Base-by-base conservation (phyloP, 2,329 filamentous ascomycete genomes). In the Mycogone perniciosa region DNA sequence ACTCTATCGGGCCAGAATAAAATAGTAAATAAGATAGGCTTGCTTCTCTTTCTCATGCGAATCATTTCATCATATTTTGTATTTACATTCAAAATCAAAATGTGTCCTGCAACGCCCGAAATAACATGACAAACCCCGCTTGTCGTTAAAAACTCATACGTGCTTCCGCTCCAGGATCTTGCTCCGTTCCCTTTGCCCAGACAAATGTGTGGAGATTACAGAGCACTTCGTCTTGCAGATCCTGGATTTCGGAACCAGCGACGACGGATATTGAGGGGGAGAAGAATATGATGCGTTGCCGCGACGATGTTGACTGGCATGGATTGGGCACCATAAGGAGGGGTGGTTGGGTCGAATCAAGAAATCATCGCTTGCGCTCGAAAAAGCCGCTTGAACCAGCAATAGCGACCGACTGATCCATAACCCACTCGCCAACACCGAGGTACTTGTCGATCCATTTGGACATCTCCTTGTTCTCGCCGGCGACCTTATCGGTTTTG, bases 351-450 rank as follows among this genome's bases (percentile, higher is more conserved):
- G 27, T 11, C 10, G 38, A 6, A 6, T 10, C 31, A 40, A 39
- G 34, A 34, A 34, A 51, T 76, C 75, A 95, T 74, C 91, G 82
- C 69, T 82, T 91, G 64, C 93, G 82, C 75, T 96, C 91, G 68
- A 99, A 99, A 72, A 84, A 99, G 54, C 85, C 81, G 66, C 88
- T 95, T 44, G 87, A 85, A 39, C 89, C 87, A 67, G 96, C 88
- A 51, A 97, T 81, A 38, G 91, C 91, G 31, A 97, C 89, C 31
- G 90, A 95, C 74, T 95, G 88, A 70, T 99, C 93, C 90, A 99
- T 95, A 57, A 96, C 88, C 82, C 90, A 96, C 75, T 99, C 93
- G 61, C 93, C 93, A 13, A 96, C 85, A 56, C 89, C 89, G 40
- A 97, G 83, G 69, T 97, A 97, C 67, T 86, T 92, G 64, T 92